phyloP scores from a whole-genome alignment of 192 early-diverging fungal genomes.

The Podila verticillata region DNA sequence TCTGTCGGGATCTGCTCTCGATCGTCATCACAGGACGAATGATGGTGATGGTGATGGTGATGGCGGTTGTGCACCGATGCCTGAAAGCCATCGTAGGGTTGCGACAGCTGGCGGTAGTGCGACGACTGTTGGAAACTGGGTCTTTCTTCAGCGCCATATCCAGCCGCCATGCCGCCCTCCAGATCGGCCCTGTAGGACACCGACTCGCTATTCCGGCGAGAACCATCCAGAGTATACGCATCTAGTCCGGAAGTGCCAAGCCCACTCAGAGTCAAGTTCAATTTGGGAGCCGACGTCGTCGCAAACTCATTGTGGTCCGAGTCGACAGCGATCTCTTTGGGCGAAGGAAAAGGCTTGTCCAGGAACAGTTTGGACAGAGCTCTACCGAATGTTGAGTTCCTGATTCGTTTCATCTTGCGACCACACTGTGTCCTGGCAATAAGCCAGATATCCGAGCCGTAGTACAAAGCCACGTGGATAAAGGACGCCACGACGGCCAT shows the following conservation, averaged over 20 bases:
- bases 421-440: slow-evolving; percentile 39
- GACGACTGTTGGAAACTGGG: slow-evolving; percentile 10
- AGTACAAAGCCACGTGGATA: slow-evolving; percentile 71
- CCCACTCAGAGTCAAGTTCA: not conserved
- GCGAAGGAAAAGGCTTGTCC: not conserved
- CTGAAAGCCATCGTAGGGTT: not conserved
- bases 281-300: too few species aligned
- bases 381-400: not conserved
- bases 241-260: not conserved
- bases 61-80: not conserved
- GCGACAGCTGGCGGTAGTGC: slow-evolving; percentile 24
- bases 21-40: slow-evolving; percentile 6
- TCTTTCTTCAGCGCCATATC: slow-evolving; percentile 1
- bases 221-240: not conserved
- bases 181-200: slow-evolving; percentile 10
- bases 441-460: slow-evolving; percentile 65
- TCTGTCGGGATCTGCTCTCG: slow-evolving; percentile 41
- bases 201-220: slow-evolving; percentile 16
- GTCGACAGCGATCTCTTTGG: not conserved
- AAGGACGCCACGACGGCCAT: slow-evolving; percentile 66
- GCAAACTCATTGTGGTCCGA: too few species aligned
- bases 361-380: not conserved
- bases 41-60: slow-evolving; percentile 4
- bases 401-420: not conserved
- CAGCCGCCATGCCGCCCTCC: slow-evolving; percentile 7